Base-by-base conservation (phyloP, 371 early-diverging fungal species). In the Mucor indicus region DNA sequence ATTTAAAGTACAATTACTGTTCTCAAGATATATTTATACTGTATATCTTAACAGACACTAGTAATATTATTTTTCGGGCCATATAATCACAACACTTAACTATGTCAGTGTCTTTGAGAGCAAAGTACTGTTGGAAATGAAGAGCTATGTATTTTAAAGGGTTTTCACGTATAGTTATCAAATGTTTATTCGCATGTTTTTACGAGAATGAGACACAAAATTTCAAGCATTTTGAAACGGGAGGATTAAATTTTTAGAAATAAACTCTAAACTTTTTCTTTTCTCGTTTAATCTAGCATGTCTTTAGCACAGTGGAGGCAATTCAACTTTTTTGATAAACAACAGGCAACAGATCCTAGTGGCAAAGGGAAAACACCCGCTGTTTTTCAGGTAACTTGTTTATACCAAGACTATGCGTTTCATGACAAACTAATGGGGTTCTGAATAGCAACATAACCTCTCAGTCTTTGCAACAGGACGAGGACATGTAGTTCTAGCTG, bases 301-400 rank as follows among this genome's bases (percentile, higher is more conserved):
- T 69, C 74, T 38, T 66, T 72, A 44, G 74, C 75, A 20, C 78
- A 75, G 40, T 79, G 80, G 69, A 79, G 89, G 62, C 89, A 88
- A 59, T 91, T 92, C 69, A 81, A 79, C 55, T 92, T 92, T 52
- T 92, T 90, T 62, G 87, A 89, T 57, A 81, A 78, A 50, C 83
- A 86, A 53, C 71, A 80, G 48, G 75, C 84, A 23, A 65, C 75
- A 40, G 84, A 83, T 50, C 61, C 83, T 23, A 60, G 60, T 38
- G 82, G 85, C 48, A 52, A 68, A 29, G 64, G 71, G 11, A 80
- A 79, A 57, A 58, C 84, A 16, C 87, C 89, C 22, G 72, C 75
- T 40, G 69, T 81, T 45, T 84, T 90, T 53, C 64, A 83, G 75
- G 85, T 85, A 68, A 25, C 2, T 10, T 25, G 11, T 12, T 33